phyloP scores from a whole-genome alignment of 2,329 filamentous ascomycete genomes.

The Colletotrichum nymphaeae region DNA sequence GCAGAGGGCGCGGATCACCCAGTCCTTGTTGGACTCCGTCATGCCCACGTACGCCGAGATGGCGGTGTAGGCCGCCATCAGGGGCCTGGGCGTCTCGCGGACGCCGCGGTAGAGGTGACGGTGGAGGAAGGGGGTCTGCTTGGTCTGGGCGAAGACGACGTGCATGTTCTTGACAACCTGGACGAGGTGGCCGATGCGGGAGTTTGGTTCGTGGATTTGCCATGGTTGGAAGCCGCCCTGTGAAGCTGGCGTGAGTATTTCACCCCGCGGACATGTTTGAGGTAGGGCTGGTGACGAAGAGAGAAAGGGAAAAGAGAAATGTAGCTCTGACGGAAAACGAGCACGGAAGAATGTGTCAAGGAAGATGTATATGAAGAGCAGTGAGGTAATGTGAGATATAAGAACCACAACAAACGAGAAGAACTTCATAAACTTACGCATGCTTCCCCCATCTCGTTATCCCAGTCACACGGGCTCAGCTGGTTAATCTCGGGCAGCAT shows the following conservation, averaged over 20 bases:
- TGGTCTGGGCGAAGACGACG: conserved; percentile 48
- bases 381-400: not conserved
- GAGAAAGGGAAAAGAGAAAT: not conserved
- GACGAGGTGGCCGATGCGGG: conserved; percentile 50
- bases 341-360: not conserved
- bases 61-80: conserved; percentile 53
- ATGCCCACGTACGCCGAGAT: conserved; percentile 52
- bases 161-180: conserved; percentile 46
- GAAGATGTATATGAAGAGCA: too few species aligned
- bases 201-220: conserved; percentile 49
- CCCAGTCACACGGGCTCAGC: not conserved
- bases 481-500: conserved; percentile 13
- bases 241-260: not conserved
- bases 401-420: not conserved
- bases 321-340: too few species aligned
- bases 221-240: conserved; percentile 30
- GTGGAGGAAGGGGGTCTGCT: conserved; percentile 55
- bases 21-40: conserved; percentile 50
- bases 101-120: conserved; percentile 51
- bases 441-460: conserved; percentile 8
- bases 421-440: conserved; percentile 9
- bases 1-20: conserved; percentile 52
- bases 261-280: not conserved
- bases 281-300: not conserved
- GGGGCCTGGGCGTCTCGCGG: conserved; percentile 49